phyloP scores from a whole-genome alignment of 805 yeast species.

The Saturnispora saitoi region DNA sequence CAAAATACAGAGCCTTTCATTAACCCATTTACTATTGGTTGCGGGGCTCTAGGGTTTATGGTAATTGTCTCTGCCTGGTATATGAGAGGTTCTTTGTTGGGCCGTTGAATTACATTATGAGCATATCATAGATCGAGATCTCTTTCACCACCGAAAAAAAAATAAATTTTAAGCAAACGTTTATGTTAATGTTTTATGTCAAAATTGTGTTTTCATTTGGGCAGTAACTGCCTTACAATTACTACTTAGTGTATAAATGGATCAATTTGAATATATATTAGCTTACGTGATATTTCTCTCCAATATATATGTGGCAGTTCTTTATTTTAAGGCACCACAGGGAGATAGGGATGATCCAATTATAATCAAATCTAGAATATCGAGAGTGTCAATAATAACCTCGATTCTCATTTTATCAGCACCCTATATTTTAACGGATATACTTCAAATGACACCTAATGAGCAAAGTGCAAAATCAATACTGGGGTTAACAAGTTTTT shows the following conservation, averaged over 20 bases:
- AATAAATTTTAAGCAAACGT: no score
- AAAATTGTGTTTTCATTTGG: background rate
- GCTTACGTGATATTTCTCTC: slow-evolving; percentile 31
- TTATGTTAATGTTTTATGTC: background rate
- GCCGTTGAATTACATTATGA: background rate
- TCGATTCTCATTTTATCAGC: slow-evolving; percentile 23
- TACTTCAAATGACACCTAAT: slow-evolving; percentile 13
- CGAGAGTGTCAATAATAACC: slow-evolving; percentile 30
- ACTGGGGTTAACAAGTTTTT: slow-evolving; percentile 16
- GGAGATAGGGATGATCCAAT: slow-evolving; percentile 34
- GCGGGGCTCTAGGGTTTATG: slow-evolving; percentile 63
- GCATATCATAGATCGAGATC: background rate
- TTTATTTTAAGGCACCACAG: slow-evolving; percentile 26
- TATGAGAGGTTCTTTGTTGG: slow-evolving; percentile 40
- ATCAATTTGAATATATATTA: slow-evolving; percentile 13
- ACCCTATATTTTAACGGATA: slow-evolving; percentile 25
- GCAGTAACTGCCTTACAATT: no score
- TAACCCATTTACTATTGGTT: slow-evolving; percentile 51
- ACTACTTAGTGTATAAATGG: background rate
- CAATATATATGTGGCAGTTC: slow-evolving; percentile 36
- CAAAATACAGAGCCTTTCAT: slow-evolving; percentile 34
- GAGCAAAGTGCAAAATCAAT: slow-evolving; percentile 3
- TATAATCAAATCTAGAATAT: slow-evolving; percentile 36
- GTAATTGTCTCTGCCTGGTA: slow-evolving; percentile 57
- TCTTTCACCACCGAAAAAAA: background rate